Conservation (phyloP, 805 yeast genomes). For the Lipomyces orientalis region DNA sequence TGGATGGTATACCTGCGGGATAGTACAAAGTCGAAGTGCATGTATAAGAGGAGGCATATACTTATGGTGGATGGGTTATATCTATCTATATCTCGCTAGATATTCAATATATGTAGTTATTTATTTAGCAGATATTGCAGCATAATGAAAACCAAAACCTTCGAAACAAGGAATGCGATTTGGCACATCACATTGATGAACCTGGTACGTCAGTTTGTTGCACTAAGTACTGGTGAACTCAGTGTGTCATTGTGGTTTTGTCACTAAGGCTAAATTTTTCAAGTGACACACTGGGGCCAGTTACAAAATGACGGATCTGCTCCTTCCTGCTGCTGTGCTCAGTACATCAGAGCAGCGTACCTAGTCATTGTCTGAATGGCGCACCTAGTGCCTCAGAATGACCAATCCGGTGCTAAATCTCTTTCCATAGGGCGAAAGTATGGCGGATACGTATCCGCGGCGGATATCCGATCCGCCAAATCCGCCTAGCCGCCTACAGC, state of each 20-base stretch:
- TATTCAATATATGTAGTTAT: neutral
- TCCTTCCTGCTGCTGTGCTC: neutral
- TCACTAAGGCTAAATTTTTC: neutral
- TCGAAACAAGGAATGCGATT: neutral
- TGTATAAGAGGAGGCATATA: neutral
- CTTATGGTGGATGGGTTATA: neutral
- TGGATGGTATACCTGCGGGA: neutral
- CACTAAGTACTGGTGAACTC: neutral
- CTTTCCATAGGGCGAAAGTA: constrained; percentile 2
- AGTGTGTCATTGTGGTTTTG: neutral
- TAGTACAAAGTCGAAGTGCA: neutral
- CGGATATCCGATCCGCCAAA: too few species aligned
- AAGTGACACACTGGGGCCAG: neutral
- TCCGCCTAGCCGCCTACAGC: too few species aligned
- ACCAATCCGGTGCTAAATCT: neutral
- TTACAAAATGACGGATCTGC: neutral
- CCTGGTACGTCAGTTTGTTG: neutral
- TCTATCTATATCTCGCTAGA: neutral
- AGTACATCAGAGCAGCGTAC: neutral
- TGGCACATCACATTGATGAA: neutral
- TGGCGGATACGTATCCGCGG: too few species aligned
- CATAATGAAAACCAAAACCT: neutral
- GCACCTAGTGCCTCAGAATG: constrained; percentile 2
- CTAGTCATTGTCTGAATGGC: neutral
- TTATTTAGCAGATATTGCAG: neutral